phyloP scores from a whole-genome alignment of 1,139 yeast species.

The Hansenula sp. region DNA sequence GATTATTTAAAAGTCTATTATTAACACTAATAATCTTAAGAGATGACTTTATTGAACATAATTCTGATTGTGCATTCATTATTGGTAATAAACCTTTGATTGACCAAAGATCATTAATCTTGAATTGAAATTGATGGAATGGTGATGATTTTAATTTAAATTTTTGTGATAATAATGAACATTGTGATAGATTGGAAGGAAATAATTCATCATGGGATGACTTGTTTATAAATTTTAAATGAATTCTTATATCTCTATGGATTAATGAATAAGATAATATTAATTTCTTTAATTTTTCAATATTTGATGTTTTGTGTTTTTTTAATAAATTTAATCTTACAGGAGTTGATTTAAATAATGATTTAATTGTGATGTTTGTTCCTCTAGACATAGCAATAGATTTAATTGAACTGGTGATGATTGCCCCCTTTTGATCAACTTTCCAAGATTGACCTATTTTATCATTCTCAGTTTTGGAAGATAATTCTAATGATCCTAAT shows the following conservation, averaged over 20 bases:
- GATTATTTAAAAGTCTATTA: constrained; percentile 26
- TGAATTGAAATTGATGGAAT: too few species aligned
- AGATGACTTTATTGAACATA: background rate
- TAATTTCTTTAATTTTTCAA: constrained; percentile 24
- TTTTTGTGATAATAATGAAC: background rate
- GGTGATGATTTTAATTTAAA: too few species aligned
- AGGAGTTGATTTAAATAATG: constrained; percentile 30
- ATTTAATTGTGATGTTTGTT: constrained; percentile 30
- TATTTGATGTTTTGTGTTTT: constrained; percentile 22
- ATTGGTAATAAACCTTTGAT: background rate
- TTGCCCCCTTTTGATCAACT: constrained; percentile 27
- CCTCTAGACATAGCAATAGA: constrained; percentile 30
- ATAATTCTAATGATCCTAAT: constrained; percentile 31
- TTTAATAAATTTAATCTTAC: constrained; percentile 31
- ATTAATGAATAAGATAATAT: constrained; percentile 30
- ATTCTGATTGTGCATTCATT: too few species aligned
- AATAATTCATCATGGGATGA: background rate
- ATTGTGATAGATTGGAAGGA: too few species aligned
- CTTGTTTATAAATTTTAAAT: constrained; percentile 18
- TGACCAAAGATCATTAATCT: background rate
- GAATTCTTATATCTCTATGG: constrained; percentile 28
- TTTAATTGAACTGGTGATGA: constrained; percentile 15
- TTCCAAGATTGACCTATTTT: constrained; percentile 32
- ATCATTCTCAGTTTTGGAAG: constrained; percentile 29
- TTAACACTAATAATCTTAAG: constrained; percentile 30